A percentile compares a stretch with the other conserved stretches of the same genome.
Evolutionary conservation across 768 basidiomycete genomes (phyloP).

Genomic region (Pisolithus sp.): DNA sequence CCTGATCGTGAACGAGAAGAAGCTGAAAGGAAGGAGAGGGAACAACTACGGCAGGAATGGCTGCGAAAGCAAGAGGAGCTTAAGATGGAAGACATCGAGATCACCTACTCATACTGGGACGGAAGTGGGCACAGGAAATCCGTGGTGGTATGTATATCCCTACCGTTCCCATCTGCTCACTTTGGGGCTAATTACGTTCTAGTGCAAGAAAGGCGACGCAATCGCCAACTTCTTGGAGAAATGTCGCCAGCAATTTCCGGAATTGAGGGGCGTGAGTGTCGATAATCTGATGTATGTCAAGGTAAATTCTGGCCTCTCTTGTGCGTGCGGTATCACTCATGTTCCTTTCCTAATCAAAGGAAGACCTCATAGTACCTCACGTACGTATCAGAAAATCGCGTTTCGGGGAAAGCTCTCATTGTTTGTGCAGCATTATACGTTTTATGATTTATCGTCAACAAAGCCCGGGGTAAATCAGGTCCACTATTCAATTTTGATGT

Average conservation of each 20-base stretch:
- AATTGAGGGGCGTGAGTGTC: constrained; percentile 81
- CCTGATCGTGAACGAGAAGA: constrained; percentile 98
- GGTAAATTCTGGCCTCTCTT: constrained; percentile 35
- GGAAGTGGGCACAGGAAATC: constrained; percentile 94
- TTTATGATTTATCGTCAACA: constrained; percentile 98
- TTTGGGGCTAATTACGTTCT: constrained; percentile 5
- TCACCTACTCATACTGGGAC: constrained; percentile 98
- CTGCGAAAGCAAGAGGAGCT: constrained; percentile 63
- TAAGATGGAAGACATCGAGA: constrained; percentile 73
- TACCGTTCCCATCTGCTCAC: not conserved
- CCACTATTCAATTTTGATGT: constrained; percentile 99
- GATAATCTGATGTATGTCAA: constrained; percentile 99
- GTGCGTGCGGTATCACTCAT: constrained; percentile 3
- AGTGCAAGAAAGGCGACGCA: constrained; percentile 98
- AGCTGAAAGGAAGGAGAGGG: constrained; percentile 80
- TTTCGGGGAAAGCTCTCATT: not conserved
- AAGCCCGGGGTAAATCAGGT: constrained; percentile 95
- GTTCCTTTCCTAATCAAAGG: constrained; percentile 40
- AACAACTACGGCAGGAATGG: constrained; percentile 88
- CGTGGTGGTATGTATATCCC: constrained; percentile 51
- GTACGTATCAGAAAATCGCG: constrained; percentile 38
- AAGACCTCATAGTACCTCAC: constrained; percentile 96
- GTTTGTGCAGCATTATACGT: constrained; percentile 80
- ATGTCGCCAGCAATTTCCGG: constrained; percentile 88
- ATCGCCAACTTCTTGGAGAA: constrained; percentile 86